Base-by-base conservation (phyloP, 768 basidiomycete genomes). In the Termitomyces sp. region DNA sequence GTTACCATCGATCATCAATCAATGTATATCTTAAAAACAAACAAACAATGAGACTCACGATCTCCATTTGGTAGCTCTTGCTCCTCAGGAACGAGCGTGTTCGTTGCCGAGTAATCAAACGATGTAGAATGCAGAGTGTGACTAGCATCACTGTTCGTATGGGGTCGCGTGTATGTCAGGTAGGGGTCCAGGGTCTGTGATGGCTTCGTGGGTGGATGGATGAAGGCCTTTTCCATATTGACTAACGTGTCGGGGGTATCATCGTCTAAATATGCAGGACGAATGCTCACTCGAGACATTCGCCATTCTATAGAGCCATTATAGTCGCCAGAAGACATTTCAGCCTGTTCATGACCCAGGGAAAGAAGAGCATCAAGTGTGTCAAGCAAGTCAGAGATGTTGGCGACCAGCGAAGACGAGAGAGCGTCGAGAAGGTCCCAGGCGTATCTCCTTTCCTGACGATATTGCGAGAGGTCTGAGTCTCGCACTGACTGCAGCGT, bases 281-380 rank as follows among this genome's bases (percentile, higher is more conserved):
- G 66, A 79, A 63, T 75, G 63, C 87, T 88, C 44, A 87, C 69
- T 16, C 87, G 84, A 16, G 88, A 90, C 75, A 83, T 81, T 21
- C 90, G 79, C 86, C 87, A 86, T 56, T 89, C 86, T 54, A 90
- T 90, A 1, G 89, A 87, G 5, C 82, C 84, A 54, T 78, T 83
- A 70, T 90, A 90, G 58, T 89, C 86, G 53, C 81, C 84, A 67
- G 83, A 82, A 19, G 85, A 82, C 38, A 86, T 73, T 14, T 86
- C 83, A 3, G 82, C 85, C 69, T 92, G 89, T 53, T 89, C 85
- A 56, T 85, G 82, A 4, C 88, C 89, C 17, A 90, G 68, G 0
- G 78, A 71, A 27, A 89, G 70, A 23, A 92, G 74, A 16, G 75
- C 78, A 41, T 90, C 86, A 10, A 90, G 72, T 0, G 83, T 82